phyloP scores from a whole-genome alignment of 305 asterid genomes.

The Caryopteris hybrid region DNA sequence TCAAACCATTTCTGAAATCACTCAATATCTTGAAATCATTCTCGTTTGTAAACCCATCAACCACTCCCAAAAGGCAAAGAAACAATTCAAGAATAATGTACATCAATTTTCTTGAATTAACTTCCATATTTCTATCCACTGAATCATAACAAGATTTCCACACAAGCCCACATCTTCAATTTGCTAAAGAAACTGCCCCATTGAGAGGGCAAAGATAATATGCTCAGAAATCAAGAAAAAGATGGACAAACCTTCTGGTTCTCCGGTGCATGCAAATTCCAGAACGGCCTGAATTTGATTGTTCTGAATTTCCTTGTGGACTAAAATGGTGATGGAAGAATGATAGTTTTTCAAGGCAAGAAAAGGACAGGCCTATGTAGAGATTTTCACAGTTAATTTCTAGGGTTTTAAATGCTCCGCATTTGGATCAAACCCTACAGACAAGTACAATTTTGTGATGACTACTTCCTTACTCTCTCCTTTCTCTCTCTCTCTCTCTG shows the following conservation, averaged over 20 bases:
- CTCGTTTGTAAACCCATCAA: constrained; percentile 41
- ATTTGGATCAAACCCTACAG: constrained; percentile 39
- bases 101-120: constrained; percentile 24
- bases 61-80: constrained; percentile 28
- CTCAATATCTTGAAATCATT: constrained; percentile 60
- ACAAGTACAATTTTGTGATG: constrained; percentile 20
- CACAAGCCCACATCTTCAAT: constrained; percentile 19
- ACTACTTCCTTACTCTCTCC: no score
- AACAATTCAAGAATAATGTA: constrained; percentile 28
- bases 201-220: constrained; percentile 5
- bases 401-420: constrained; percentile 26
- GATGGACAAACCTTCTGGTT: constrained; percentile 25
- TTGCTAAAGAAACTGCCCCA: neutral
- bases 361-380: neutral
- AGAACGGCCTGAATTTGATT: constrained; percentile 3
- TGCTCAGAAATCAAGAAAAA: neutral
- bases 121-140: constrained; percentile 30
- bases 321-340: constrained; percentile 12
- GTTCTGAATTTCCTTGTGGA: neutral
- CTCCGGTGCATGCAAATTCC: constrained; percentile 24
- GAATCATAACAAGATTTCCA: constrained; percentile 21
- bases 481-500: neutral
- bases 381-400: constrained; percentile 4
- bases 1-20: constrained; percentile 55
- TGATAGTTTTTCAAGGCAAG: neutral